Evolutionary conservation across 768 basidiomycete species (phyloP).

Genomic region (Hygrophoropsis aurantiaca): DNA sequence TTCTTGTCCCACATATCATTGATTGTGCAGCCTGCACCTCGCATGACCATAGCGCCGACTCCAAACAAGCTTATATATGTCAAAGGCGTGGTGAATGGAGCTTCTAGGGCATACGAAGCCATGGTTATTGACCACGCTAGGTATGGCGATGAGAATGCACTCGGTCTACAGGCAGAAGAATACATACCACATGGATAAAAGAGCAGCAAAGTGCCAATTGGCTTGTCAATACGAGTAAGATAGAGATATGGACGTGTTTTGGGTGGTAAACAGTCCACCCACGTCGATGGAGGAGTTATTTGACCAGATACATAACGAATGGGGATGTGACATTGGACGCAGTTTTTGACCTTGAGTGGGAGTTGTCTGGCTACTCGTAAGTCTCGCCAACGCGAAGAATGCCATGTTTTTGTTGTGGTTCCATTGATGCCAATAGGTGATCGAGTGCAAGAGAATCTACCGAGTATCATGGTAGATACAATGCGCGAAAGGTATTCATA

Average conservation of each 20-base stretch:
- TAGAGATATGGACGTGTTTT: constrained; percentile 76
- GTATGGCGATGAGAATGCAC: not conserved
- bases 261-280: constrained; percentile 66
- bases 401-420: not conserved
- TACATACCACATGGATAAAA: constrained; percentile 92
- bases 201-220: constrained; percentile 88
- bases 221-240: constrained; percentile 90
- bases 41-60: constrained; percentile 90
- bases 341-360: not conserved
- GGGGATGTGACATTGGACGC: not conserved
- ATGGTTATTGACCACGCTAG: constrained; percentile 98
- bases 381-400: not conserved
- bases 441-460: not conserved
- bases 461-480: too few relatives aligned
- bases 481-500: too few relatives aligned
- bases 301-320: constrained; percentile 14
- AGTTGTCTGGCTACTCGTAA: not conserved
- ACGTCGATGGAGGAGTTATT: constrained; percentile 39
- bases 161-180: not conserved
- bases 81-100: constrained; percentile 66
- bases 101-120: constrained; percentile 79
- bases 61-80: constrained; percentile 85
- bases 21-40: constrained; percentile 97
- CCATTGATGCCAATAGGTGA: not conserved
- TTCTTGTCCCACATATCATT: constrained; percentile 99